Percentiles rank a stretch among this genome's conserved stretches.
Evolutionary conservation across 2,329 filamentous ascomycete genomes (phyloP).

Genomic region (Ophiostoma novo-ulmi): DNA sequence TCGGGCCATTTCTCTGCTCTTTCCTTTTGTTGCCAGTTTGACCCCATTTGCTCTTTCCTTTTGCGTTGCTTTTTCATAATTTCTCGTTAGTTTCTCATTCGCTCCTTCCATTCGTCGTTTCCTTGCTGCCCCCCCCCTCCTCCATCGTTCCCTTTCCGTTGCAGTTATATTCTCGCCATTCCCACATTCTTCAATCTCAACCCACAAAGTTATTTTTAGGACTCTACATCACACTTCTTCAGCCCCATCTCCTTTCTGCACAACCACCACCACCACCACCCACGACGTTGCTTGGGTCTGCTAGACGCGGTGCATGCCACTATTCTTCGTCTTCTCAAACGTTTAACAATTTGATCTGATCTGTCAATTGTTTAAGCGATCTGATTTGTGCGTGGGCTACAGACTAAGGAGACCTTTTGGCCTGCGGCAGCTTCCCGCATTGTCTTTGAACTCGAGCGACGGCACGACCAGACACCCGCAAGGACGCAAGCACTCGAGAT

Average conservation of each 20-base stretch:
- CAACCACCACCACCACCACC: constrained; percentile 18
- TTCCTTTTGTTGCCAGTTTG: background rate
- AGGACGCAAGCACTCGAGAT: background rate
- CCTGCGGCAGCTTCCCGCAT: background rate
- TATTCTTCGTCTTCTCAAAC: constrained; percentile 8
- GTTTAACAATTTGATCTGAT: background rate
- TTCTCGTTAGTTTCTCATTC: background rate
- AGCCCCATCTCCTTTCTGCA: constrained; percentile 26
- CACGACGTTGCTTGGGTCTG: constrained; percentile 15
- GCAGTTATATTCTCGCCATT: constrained; percentile 19
- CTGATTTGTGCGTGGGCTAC: background rate
- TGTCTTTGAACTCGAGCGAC: background rate
- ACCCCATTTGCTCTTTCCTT: constrained; percentile 4
- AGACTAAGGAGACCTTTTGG: background rate
- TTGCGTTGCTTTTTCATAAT: too few species aligned
- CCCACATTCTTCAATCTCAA: constrained; percentile 18
- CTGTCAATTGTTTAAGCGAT: background rate
- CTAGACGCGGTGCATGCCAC: constrained; percentile 19
- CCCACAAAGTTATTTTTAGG: constrained; percentile 28
- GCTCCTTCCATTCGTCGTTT: background rate
- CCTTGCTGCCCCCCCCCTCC: background rate
- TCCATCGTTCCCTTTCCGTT: background rate
- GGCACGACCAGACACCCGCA: background rate
- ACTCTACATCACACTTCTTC: constrained; percentile 19
- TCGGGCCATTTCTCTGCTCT: background rate